These are phyloP conservation scores for Aspergillus ostianus DNA, from an alignment of 495 filamentous ascomycete genomes.

Conservation along the genomic window DNA sequence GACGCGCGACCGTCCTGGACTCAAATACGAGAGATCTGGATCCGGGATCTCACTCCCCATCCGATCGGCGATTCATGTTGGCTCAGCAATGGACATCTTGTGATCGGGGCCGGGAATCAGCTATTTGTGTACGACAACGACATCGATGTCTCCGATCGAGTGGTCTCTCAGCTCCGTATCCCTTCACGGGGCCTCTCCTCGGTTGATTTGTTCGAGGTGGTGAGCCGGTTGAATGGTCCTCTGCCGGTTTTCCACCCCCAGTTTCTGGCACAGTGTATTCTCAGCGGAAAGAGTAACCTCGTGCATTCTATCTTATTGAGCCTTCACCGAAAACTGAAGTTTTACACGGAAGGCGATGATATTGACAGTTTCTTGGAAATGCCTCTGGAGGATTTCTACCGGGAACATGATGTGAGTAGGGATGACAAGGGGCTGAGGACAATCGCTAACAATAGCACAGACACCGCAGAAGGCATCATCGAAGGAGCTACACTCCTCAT, in stretches of 20 bases:
- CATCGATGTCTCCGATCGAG: constrained; percentile 61
- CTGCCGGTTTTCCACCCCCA: constrained; percentile 93
- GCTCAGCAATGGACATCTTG: constrained; percentile 77
- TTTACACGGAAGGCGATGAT: constrained; percentile 75
- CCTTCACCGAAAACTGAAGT: constrained; percentile 78
- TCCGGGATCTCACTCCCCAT: constrained; percentile 79
- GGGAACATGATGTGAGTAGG: constrained; percentile 43
- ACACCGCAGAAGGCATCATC: constrained; percentile 36
- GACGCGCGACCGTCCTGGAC: constrained; percentile 91
- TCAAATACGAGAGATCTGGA: constrained; percentile 75
- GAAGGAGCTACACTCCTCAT: constrained; percentile 55
- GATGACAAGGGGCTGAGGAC: not conserved
- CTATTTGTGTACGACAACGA: constrained; percentile 82
- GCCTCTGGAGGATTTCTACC: constrained; percentile 68
- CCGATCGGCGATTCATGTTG: constrained; percentile 92
- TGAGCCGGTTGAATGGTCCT: constrained; percentile 80
- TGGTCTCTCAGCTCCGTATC: constrained; percentile 63
- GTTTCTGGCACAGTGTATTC: constrained; percentile 83
- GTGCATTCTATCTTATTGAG: constrained; percentile 74
- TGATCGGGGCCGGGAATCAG: constrained; percentile 89
- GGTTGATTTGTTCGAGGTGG: constrained; percentile 74
- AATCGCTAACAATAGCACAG: constrained; percentile 33
- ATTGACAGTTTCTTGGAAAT: constrained; percentile 80
- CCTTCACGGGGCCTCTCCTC: constrained; percentile 48
- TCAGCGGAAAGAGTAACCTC: constrained; percentile 70